These are phyloP conservation scores for Rutstroemia sp. DNA, from an alignment of 2,329 filamentous ascomycete genomes.

Conservation along the genomic window DNA sequence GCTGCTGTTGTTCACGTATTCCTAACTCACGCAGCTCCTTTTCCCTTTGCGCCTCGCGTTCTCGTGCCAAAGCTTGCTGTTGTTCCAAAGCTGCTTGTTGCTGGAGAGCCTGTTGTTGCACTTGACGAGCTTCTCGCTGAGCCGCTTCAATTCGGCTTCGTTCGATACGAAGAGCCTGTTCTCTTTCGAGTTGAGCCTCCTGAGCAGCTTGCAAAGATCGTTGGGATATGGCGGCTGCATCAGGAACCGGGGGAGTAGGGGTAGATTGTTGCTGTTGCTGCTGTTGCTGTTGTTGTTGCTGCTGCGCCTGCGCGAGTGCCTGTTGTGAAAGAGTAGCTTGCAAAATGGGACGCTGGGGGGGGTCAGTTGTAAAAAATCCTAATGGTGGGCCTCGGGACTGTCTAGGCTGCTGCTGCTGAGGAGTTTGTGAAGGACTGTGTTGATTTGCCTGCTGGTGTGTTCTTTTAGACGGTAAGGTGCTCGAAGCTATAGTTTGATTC, in stretches of 20 bases:
- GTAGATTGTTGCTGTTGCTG: constrained; percentile 9
- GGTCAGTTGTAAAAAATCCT: constrained; percentile 23
- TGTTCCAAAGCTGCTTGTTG: neutral
- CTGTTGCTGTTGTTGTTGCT: too few species aligned
- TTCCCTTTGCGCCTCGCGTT: neutral
- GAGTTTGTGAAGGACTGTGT: constrained; percentile 17
- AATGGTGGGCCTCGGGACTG: constrained; percentile 22
- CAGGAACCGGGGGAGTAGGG: constrained; percentile 6
- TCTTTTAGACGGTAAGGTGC: constrained; percentile 22
- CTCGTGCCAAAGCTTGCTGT: neutral
- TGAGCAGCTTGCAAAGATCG: constrained; percentile 24
- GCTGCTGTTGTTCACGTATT: constrained; percentile 10
- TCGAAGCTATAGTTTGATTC: constrained; percentile 20
- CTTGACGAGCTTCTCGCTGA: constrained; percentile 15
- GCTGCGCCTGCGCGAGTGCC: neutral
- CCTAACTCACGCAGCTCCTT: constrained; percentile 4
- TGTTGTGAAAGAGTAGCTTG: constrained; percentile 10
- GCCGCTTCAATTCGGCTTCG: constrained; percentile 17
- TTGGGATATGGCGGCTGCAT: constrained; percentile 14
- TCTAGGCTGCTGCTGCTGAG: constrained; percentile 17
- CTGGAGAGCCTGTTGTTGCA: neutral
- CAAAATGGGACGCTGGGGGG: constrained; percentile 19
- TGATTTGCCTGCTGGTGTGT: constrained; percentile 21
- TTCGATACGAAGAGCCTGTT: constrained; percentile 24
- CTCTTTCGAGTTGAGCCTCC: constrained; percentile 26